A percentile compares a stretch with the other conserved stretches of the same genome.
These are phyloP conservation scores for Tricholoma bakamatsutake DNA, from an alignment of 768 basidiomycete species.

Conservation along the genomic window DNA sequence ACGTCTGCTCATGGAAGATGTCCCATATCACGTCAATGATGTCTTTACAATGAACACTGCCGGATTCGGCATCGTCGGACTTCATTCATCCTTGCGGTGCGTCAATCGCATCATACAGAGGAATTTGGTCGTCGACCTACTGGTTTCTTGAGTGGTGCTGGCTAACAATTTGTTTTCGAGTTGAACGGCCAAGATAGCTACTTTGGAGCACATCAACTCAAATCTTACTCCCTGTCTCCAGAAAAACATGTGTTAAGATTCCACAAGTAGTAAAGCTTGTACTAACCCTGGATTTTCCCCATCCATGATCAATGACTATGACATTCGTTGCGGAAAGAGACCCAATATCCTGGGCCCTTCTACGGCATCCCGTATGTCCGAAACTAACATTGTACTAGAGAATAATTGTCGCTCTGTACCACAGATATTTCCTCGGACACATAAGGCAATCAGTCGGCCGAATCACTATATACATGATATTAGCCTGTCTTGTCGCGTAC, in stretches of 20 bases:
- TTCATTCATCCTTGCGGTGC: not conserved
- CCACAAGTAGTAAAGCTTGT: too few relatives aligned
- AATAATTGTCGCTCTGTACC: not conserved
- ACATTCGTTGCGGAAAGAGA: not conserved
- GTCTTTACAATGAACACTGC: not conserved
- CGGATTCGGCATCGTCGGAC: not conserved
- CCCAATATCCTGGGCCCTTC: not conserved
- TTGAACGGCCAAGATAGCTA: too few relatives aligned
- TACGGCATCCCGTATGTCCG: not conserved
- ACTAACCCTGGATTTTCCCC: too few relatives aligned
- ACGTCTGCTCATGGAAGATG: not conserved
- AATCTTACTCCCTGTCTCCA: too few relatives aligned
- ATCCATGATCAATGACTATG: not conserved
- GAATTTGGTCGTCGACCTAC: too few relatives aligned
- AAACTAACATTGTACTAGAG: not conserved
- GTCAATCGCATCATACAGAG: too few relatives aligned
- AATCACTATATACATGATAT: not conserved
- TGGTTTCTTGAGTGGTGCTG: too few relatives aligned
- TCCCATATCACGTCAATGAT: not conserved
- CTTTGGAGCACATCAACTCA: too few relatives aligned
- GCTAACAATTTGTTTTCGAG: too few relatives aligned
- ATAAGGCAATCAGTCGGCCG: not conserved
- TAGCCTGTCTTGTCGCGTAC: not conserved
- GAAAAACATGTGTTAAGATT: too few relatives aligned
- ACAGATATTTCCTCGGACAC: not conserved